Evolutionary conservation across 768 basidiomycete species (phyloP), one percentile per base, ranked within the genome.

Genomic region (Mycena alexandri): DNA sequence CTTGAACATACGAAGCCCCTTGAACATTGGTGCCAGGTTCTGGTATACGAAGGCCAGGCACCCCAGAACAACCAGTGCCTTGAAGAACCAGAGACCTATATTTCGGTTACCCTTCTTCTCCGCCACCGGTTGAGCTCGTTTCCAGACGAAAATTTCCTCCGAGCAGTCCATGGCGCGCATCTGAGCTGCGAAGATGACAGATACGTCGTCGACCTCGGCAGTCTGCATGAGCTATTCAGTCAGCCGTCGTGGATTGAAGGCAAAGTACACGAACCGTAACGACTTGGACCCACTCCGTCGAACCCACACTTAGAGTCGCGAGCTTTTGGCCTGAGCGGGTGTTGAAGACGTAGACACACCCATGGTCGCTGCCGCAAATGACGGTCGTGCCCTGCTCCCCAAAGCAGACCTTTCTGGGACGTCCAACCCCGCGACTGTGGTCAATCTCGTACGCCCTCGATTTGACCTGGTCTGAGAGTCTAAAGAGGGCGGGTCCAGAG

Each of bases 131-230:
- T 61, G 59, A 19, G 59, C 48, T 48, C 59, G 59, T 33, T 61
- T 61, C 56, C 59, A 61, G 59, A 61, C 47, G 17, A 61, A 51
- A 22, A 61, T 61, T 7, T 61, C 47, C 59, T 61, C 59, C 22
- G 47, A 42, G 36, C 19, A 41, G 38, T 61, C 59, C 47, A 61
- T 25, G 48, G 59, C 47, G 48, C 59, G 34, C 43, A 38, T 61
- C 59, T 51, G 50, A 5, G 61, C 61, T 36, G 52, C 52, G n/a
- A 62, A 62, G 29, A 62, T 53, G 52, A 54, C 43, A 33, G 61
- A 54, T 33, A 62, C 43, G 42, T 62, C 61, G n/a, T n/a, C n/a
- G n/a, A n/a, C n/a, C n/a, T n/a, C n/a, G n/a, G n/a, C n/a, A n/a
- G n/a, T n/a, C n/a, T 62, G 22, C 43, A 34, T 5, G 41, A 53